phyloP scores from a whole-genome alignment of 1,284 basidiomycete species.

The Heterobasidion irregulare region DNA sequence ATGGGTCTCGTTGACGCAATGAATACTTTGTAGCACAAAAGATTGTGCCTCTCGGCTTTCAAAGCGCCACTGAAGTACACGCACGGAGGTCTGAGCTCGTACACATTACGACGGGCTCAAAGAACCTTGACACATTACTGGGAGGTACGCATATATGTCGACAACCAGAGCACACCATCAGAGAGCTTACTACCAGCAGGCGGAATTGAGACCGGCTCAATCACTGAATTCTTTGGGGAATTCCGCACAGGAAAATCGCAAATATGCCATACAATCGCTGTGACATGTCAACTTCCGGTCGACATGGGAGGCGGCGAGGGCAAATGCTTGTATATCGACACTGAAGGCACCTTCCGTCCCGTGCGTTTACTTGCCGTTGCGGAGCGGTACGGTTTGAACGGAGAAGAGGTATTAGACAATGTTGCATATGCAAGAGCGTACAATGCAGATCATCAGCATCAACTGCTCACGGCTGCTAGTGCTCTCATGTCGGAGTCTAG shows the following conservation, averaged over 20 bases:
- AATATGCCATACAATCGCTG: slow-evolving; percentile 95
- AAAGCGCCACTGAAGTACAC: slow-evolving; percentile 97
- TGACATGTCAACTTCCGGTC: slow-evolving; percentile 96
- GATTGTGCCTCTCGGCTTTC: slow-evolving; percentile 96
- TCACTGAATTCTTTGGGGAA: slow-evolving; percentile 98
- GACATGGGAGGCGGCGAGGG: slow-evolving; percentile 99
- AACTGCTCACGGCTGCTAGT: slow-evolving; percentile 85
- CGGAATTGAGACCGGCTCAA: slow-evolving; percentile 97
- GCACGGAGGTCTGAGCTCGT: slow-evolving; percentile 93
- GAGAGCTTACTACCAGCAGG: slow-evolving; percentile 34
- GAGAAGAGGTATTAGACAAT: slow-evolving; percentile 97
- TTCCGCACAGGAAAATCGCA: slow-evolving; percentile 99
- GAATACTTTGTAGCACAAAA: slow-evolving; percentile 65
- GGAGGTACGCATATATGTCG: slow-evolving; percentile 57
- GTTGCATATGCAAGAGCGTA: slow-evolving; percentile 98
- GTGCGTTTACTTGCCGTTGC: slow-evolving; percentile 92
- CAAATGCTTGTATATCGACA: slow-evolving; percentile 98
- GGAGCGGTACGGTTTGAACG: slow-evolving; percentile 91
- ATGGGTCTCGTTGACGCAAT: not conserved
- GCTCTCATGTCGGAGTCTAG: slow-evolving; percentile 97
- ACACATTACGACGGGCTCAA: slow-evolving; percentile 95
- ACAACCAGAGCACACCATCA: not conserved
- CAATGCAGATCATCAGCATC: slow-evolving; percentile 96
- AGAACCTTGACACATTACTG: slow-evolving; percentile 91
- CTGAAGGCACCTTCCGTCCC: slow-evolving; percentile 98